These are phyloP conservation scores for Aspergillus indologenus DNA, from an alignment of 495 filamentous ascomycete species.

Conservation along the genomic window DNA sequence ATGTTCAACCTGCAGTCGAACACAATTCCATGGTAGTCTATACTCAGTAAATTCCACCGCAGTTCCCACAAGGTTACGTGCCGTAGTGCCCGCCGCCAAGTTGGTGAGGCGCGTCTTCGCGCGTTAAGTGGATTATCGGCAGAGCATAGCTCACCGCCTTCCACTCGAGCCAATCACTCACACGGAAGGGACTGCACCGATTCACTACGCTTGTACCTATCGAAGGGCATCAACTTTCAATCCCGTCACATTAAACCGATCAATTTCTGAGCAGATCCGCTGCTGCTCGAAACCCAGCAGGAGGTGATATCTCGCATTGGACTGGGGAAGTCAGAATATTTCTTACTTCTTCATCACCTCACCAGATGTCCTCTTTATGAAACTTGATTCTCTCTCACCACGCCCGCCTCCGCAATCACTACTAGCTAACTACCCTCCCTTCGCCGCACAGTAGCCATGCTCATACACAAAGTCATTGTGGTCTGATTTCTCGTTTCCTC, in stretches of 20 bases:
- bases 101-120: constrained; percentile 19
- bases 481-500: constrained; percentile 1
- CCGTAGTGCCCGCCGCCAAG: background rate
- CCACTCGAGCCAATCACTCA: constrained; percentile 9
- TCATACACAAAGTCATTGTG: constrained; percentile 3
- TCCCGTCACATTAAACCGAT: background rate
- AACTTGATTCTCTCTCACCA: background rate
- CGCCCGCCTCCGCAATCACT: constrained; percentile 1
- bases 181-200: constrained; percentile 3
- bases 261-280: background rate
- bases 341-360: background rate
- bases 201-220: constrained; percentile 7
- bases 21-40: too few species aligned
- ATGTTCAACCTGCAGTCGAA: too few species aligned
- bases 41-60: too few species aligned
- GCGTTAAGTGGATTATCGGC: constrained; percentile 26
- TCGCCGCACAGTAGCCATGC: constrained; percentile 6
- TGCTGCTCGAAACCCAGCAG: background rate
- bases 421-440: background rate
- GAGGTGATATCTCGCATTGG: background rate
- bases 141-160: constrained; percentile 19
- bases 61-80: too few species aligned
- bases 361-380: background rate
- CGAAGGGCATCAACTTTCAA: background rate
- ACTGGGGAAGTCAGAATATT: background rate